A percentile compares a stretch with the other conserved stretches of the same genome.
Conservation (phyloP, 176 grass and related monocot genomes). For the Triticum dicoccoides region DNA sequence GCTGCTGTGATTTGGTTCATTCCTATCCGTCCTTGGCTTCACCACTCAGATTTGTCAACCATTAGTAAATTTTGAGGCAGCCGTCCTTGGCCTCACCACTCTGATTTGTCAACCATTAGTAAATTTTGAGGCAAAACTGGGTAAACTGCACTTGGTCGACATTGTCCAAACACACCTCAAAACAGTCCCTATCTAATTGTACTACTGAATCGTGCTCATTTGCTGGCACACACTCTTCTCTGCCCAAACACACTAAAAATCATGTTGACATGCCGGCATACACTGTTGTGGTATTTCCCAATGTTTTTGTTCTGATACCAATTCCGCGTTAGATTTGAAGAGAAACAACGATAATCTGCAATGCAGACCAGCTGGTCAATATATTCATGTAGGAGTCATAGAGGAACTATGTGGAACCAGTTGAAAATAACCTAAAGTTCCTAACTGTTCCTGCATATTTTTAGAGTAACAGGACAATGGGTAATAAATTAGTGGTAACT, state of each 20-base stretch:
- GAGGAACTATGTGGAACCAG: not conserved
- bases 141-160: not conserved
- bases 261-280: not conserved
- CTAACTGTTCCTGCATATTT: not conserved
- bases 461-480: not conserved
- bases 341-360: not conserved
- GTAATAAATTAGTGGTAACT: conserved; percentile 4
- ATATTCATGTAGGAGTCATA: not conserved
- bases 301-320: no score
- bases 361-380: not conserved
- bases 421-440: conserved; percentile 5
- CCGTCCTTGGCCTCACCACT: not conserved
- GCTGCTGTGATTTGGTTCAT: not conserved
- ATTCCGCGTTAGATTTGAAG: not conserved
- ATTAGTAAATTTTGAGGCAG: not conserved
- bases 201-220: conserved; percentile 1
- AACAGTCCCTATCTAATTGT: not conserved
- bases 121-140: not conserved
- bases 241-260: not conserved
- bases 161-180: not conserved
- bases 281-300: not conserved
- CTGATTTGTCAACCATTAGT: not conserved
- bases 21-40: not conserved
- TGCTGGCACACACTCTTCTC: not conserved
- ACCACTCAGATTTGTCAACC: not conserved